Conservation (phyloP, 148 eudicot genomes). For the Cornus florida region DNA sequence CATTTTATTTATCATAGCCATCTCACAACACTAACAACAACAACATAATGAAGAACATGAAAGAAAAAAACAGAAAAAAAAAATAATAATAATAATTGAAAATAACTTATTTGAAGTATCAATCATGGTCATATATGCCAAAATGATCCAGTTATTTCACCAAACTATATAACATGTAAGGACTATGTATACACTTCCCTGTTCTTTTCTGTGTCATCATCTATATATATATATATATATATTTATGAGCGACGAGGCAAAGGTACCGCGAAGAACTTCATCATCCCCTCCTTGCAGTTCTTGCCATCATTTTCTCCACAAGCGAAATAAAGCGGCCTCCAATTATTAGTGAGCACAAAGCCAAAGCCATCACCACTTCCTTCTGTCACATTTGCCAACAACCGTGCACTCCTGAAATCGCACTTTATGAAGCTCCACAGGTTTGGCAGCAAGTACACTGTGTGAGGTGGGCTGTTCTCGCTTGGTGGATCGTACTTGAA, state of each 20-base stretch:
- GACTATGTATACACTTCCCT: too few relatives aligned
- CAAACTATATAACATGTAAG: not conserved
- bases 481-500: conserved; percentile 20
- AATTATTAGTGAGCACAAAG: not conserved
- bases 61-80: too few relatives aligned
- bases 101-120: not conserved
- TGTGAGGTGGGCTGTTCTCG: conserved; percentile 11
- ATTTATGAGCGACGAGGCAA: conserved; percentile 1
- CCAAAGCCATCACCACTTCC: conserved; percentile 17
- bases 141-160: not conserved
- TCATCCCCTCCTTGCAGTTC: conserved; percentile 14
- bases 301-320: conserved; percentile 9
- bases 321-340: conserved; percentile 23
- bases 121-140: not conserved
- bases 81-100: too few relatives aligned
- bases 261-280: conserved; percentile 21
- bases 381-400: conserved; percentile 14
- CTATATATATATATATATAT: not conserved
- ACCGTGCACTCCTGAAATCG: conserved; percentile 15
- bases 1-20: too few relatives aligned
- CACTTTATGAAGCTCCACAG: conserved; percentile 19
- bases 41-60: too few relatives aligned
- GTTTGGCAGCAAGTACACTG: conserved; percentile 20
- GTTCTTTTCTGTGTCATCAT: too few relatives aligned
- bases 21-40: too few relatives aligned